Conservation (phyloP, 352 stramenopile species). For the Globisporangium irregulare region DNA sequence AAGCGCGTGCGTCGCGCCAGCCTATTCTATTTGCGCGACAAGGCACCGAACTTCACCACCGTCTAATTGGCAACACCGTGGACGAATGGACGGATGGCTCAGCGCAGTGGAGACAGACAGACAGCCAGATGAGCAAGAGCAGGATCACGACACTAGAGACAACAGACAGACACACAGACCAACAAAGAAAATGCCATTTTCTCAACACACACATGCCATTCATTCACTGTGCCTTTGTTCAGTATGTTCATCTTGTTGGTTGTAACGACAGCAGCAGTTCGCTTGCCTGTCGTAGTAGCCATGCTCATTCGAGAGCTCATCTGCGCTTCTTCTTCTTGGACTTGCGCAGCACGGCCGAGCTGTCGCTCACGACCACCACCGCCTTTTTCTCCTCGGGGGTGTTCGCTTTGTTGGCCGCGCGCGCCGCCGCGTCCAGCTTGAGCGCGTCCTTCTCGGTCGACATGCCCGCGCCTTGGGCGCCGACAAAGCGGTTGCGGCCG, state of each 20-base stretch:
- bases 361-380: conserved; percentile 50
- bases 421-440: conserved; percentile 79
- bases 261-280: background rate
- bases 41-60: conserved; percentile 77
- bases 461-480: conserved; percentile 75
- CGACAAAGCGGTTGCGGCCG: conserved; percentile 80
- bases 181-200: background rate
- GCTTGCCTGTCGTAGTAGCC: too few relatives aligned
- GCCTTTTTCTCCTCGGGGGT: conserved; percentile 49
- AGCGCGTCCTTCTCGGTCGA: conserved; percentile 76
- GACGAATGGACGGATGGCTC: background rate
- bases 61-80: conserved; percentile 36
- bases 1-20: conserved; percentile 88
- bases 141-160: conserved; percentile 19
- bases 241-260: background rate
- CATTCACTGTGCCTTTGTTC: background rate
- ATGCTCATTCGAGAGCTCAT: conserved; percentile 28
- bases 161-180: conserved; percentile 16
- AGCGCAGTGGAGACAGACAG: background rate
- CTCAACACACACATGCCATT: background rate
- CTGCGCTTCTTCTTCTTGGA: conserved; percentile 86
- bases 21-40: conserved; percentile 89
- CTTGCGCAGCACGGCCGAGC: conserved; percentile 70
- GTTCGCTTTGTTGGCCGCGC: conserved; percentile 64
- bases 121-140: background rate